These are phyloP conservation scores for Spinacia oleracea DNA, from an alignment of 179 eudicot species.

Conservation along the genomic window DNA sequence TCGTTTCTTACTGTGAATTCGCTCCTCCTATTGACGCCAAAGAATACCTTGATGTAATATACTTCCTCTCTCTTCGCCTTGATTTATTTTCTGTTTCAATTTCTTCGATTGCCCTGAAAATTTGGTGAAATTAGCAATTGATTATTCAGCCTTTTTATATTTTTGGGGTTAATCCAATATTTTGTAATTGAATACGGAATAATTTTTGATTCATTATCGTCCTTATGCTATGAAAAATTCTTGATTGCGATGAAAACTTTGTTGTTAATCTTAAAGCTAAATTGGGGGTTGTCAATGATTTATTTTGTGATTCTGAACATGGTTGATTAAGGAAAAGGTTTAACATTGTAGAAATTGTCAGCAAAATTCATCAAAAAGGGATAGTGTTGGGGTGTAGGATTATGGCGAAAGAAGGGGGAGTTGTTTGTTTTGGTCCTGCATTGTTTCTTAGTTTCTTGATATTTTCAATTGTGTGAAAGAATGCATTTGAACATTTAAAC, in stretches of 20 bases:
- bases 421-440: background rate
- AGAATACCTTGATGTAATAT: conserved; percentile 84
- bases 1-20: conserved; percentile 89
- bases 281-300: background rate
- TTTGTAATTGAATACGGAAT: background rate
- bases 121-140: background rate
- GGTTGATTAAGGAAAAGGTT: background rate
- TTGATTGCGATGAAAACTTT: background rate
- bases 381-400: background rate
- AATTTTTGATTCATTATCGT: background rate
- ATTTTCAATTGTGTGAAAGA: background rate
- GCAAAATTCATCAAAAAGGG: background rate
- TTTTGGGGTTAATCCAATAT: background rate
- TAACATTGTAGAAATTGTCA: background rate
- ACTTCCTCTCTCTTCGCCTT: conserved; percentile 13
- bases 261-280: background rate
- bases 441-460: too few relatives aligned
- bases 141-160: background rate
- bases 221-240: background rate
- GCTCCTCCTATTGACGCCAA: conserved; percentile 96
- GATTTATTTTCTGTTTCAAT: background rate
- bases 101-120: background rate
- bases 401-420: background rate
- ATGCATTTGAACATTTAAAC: background rate
- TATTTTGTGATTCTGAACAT: background rate